Evolutionary conservation across 2,329 filamentous ascomycete species (phyloP).

Genomic region (Colletotrichum liriopes): DNA sequence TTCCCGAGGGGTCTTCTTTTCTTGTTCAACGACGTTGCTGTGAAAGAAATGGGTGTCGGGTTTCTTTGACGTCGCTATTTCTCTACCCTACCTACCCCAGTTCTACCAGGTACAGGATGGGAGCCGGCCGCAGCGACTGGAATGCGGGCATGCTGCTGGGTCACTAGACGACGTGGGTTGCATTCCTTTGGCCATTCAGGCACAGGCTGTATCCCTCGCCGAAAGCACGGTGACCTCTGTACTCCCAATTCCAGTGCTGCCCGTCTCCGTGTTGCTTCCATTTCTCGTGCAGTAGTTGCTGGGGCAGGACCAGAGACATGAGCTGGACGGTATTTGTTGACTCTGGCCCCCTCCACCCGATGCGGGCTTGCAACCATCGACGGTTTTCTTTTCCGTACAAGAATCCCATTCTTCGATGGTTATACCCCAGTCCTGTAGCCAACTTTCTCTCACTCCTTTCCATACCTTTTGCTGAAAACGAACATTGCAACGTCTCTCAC

Average conservation of each 20-base stretch:
- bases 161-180: constrained; percentile 38
- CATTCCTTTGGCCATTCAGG: constrained; percentile 39
- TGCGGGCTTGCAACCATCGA: constrained; percentile 41
- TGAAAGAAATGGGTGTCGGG: constrained; percentile 19
- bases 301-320: constrained; percentile 41
- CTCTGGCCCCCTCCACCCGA: constrained; percentile 34
- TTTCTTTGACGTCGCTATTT: constrained; percentile 30
- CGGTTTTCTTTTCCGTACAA: constrained; percentile 43
- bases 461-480: constrained; percentile 29
- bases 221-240: constrained; percentile 40
- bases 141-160: constrained; percentile 41
- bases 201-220: constrained; percentile 34
- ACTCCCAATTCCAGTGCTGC: constrained; percentile 35
- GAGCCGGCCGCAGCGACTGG: constrained; percentile 24
- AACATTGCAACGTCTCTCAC: constrained; percentile 23
- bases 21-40: constrained; percentile 25
- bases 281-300: constrained; percentile 40
- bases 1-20: constrained; percentile 16
- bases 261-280: constrained; percentile 38
- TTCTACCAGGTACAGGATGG: constrained; percentile 24
- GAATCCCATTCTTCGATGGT: constrained; percentile 42
- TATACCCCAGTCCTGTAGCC: constrained; percentile 29
- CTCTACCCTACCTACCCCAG: constrained; percentile 25
- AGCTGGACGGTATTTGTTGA: constrained; percentile 43
- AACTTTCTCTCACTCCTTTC: constrained; percentile 35